Conservation (phyloP, 176 grass and related monocot species). For the Musa troglodytarum region DNA sequence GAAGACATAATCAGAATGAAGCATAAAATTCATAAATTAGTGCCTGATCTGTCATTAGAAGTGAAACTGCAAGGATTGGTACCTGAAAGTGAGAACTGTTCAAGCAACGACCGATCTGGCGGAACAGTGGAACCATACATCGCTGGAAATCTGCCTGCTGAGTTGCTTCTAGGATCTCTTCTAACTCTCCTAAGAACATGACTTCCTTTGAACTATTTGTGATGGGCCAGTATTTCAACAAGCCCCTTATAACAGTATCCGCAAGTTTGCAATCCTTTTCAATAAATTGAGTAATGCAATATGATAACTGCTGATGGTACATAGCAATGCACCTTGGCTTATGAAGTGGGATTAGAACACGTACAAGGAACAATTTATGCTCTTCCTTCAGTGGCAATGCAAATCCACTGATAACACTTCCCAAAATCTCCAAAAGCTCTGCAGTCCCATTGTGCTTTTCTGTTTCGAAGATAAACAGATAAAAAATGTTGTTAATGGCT, state of each 20-base stretch:
- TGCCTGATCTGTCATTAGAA: neutral
- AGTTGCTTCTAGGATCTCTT: constrained; percentile 25
- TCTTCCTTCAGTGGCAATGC: constrained; percentile 25
- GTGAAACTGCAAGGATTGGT: neutral
- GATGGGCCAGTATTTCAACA: constrained; percentile 28
- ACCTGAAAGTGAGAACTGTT: constrained; percentile 27
- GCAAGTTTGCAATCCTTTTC: constrained; percentile 27
- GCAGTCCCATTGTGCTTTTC: constrained; percentile 21
- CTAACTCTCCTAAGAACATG: constrained; percentile 25
- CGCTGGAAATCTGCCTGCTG: constrained; percentile 23
- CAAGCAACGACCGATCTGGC: constrained; percentile 15
- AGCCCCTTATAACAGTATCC: constrained; percentile 22
- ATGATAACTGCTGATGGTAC: constrained; percentile 28
- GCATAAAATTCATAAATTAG: no score
- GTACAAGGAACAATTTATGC: constrained; percentile 25
- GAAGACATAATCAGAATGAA: no score
- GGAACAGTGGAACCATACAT: constrained; percentile 26
- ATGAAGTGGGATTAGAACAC: constrained; percentile 22
- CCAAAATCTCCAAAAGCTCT: constrained; percentile 26
- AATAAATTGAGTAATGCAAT: constrained; percentile 28
- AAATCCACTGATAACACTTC: constrained; percentile 25
- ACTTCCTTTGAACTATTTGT: constrained; percentile 30
- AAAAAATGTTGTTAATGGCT: constrained; percentile 27
- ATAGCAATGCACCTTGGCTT: constrained; percentile 20
- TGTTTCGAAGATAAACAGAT: constrained; percentile 17